Base-by-base conservation (phyloP, 768 basidiomycete species). In the Pisolithus microcarpus region DNA sequence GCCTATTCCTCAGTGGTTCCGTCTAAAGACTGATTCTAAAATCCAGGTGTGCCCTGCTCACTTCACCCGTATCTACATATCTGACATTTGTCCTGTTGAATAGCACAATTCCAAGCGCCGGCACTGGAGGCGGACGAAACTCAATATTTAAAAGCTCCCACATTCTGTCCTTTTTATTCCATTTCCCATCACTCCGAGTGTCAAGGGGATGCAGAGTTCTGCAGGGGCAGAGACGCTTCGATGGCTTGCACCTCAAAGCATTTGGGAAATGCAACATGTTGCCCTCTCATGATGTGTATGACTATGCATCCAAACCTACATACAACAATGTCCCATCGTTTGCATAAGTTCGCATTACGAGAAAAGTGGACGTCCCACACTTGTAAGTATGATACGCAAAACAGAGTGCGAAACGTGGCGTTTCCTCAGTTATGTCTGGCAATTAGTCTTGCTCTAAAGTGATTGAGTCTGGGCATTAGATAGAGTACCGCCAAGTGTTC, bases 1-100 rank as follows among this genome's bases (percentile, higher is more conserved):
- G 68, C 96, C 95, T 56, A 97, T 99, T 55, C 96, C 95, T 58
- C 95, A 97, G 67, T 99, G 95, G 95, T 97, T 96, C 84, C 91
- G 93, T 59, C 77, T 94, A 56, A 97, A 96, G 81, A 82, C 88
- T 63, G 95, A 92, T 70, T 87, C 87, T 57, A 94, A 96, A 79
- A 94, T 91, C 61, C 88, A 91, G 74, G 89, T 89, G 63, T 61
- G 64, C 53, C 10, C 23, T 28, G 8, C 4, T 21, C 37, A 2
- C 30, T n/a, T n/a, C 37, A 42, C 5, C 15, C 13, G 15, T 4
- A 40, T 24, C 31, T 30, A 38, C 38, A 21, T 7, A 36, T 10
- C 31, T 16, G 13, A 36, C 49, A 18, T 49, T 36, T 39, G 30
- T 19, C 43, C 26, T 43, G 24, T 42, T 40, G 40, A 40, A 56